Evolutionary conservation across 192 early-diverging fungal genomes (phyloP), one percentile per base, ranked within the genome.

Genomic region (Gonapodya prolifera): DNA sequence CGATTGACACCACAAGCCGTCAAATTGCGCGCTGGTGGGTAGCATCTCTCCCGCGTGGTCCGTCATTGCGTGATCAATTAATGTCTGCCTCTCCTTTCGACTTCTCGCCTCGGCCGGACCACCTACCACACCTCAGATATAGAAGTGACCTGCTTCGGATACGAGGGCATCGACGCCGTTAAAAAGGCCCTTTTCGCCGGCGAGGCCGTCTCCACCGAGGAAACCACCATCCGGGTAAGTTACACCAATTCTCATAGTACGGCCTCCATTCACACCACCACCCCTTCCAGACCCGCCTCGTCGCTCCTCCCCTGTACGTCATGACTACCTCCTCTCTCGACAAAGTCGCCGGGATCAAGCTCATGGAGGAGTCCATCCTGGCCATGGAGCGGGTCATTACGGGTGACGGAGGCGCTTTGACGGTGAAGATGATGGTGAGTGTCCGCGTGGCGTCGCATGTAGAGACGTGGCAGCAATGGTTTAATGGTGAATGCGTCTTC

Each of bases 131-230:
- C 2, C 23, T 33, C 78, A 89, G 95, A 99, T 85, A 87, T 99
- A 76, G 96, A 97, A 82, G 89, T 96, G 34, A 92, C 90, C 76
- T 98, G 96, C 87, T 94, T 92, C 80, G 93, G 91, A 76, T 94
- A 94, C 80, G 92, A 96, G 83, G 97, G 97, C 78, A 93, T 99
- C 45, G 94, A 97, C 83, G 97, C 95, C 69, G 95, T 99, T 81
- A 94, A 95, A 80, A 86, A 85, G 45, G 95, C 96, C 8, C 85
- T 99, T 75, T 86, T 81, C 79, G 94, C 95, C 34, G 95, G 94
- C 61, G 94, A 97, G 86, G 90, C 85, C 2, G 85, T 85, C 77
- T 92, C 91, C 69, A 94, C 93, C 2, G 87, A 89, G 33, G 88
- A 91, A 69, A 91, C 93, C 2, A 87, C 85, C 32, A 91, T 97